Evolutionary conservation across 176 grass and related monocot genomes (phyloP).

Genomic region (Lolium rigidum): DNA sequence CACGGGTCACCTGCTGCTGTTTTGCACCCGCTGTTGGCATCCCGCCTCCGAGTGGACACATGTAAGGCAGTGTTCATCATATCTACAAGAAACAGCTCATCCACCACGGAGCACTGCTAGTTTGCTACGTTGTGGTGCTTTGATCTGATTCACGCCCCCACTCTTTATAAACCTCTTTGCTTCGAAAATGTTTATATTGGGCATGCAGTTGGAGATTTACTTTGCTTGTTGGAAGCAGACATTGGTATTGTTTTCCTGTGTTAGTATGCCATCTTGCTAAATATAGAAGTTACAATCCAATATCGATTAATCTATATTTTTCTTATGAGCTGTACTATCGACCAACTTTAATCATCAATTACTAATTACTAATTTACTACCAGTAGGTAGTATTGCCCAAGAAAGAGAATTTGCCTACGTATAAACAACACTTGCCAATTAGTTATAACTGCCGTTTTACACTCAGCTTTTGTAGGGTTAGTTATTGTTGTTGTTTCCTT

Average conservation of each 20-base stretch:
- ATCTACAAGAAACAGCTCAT: neutral
- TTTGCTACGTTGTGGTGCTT: neutral
- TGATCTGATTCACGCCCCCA: neutral
- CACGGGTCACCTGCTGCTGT: neutral
- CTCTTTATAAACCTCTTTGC: neutral
- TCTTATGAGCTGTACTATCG: neutral
- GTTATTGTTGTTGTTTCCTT: neutral
- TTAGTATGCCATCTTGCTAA: no score
- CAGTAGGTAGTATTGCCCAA: neutral
- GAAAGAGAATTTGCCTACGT: neutral
- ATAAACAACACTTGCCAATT: neutral
- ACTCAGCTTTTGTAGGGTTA: neutral
- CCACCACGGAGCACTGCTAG: neutral
- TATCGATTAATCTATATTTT: neutral
- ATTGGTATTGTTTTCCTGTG: no score
- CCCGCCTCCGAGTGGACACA: neutral
- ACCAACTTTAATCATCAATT: neutral
- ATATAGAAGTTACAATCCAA: neutral
- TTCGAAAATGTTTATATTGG: constrained; percentile 62
- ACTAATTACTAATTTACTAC: neutral
- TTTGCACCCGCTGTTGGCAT: neutral
- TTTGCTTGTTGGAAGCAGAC: constrained; percentile 44
- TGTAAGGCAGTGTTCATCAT: neutral
- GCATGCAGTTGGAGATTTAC: constrained; percentile 81
- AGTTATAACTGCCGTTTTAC: neutral